Evolutionary conservation across 139 green algal genomes (phyloP), one percentile per base, ranked within the genome.

Genomic region (Eudorina sp.): DNA sequence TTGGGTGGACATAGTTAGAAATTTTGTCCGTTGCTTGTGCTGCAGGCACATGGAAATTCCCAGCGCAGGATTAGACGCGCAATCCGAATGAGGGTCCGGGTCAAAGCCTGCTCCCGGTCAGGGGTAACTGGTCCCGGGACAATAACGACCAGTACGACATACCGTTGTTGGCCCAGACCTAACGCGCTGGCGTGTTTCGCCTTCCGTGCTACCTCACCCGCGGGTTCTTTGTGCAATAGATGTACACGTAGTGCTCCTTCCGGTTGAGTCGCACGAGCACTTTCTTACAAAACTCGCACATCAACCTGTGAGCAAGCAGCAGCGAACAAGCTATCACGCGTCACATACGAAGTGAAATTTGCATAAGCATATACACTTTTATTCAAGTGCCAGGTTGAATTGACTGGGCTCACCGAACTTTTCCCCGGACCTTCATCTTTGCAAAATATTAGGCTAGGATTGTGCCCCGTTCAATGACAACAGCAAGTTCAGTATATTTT

Each of bases 11-110:
- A 88, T 36, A 0, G 36, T 55, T 16, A 88, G 36, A 19, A 88
- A 88, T 68, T 88, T 88, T 45, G 48, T 82, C 14, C 83, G 68
- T 51, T 88, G 83, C 40, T 88, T 88, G n/a, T 88, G 83, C 83
- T 88, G 66, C 25, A 36, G 70, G 70, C n/a, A n/a, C n/a, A n/a
- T n/a, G n/a, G n/a, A n/a, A n/a, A n/a, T n/a, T n/a, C n/a, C n/a
- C n/a, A n/a, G n/a, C n/a, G n/a, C n/a, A n/a, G n/a, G n/a, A n/a
- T n/a, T n/a, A n/a, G n/a, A n/a, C n/a, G n/a, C n/a, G n/a, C n/a
- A n/a, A n/a, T n/a, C n/a, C n/a, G n/a, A n/a, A n/a, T n/a, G n/a
- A n/a, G n/a, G n/a, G n/a, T n/a, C n/a, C n/a, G n/a, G n/a, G n/a
- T n/a, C n/a, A n/a, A n/a, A n/a, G n/a, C n/a, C n/a, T n/a, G n/a